Base-by-base conservation (phyloP, 805 yeast species). In the Candida hungchunana region DNA sequence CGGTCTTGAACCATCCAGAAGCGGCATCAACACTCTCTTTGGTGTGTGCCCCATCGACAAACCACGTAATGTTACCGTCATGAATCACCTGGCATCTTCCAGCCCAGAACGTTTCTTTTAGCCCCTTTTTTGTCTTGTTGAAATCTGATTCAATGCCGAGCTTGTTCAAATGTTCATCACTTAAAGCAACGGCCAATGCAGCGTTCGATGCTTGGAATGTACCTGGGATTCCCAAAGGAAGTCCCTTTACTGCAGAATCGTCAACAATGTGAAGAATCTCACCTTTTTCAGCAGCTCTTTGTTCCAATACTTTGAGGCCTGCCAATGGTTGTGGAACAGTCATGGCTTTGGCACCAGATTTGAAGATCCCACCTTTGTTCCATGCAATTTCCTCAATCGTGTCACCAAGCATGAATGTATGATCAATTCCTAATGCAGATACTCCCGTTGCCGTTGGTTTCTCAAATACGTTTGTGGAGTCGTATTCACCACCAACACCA, bases 401-500 rank as follows among this genome's bases (percentile, higher is more conserved):
- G 45, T 78, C 67, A 7, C 99, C 99, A 36, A 93, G 66, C 71
- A 87, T 78, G 36, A 76, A 66, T 0, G 55, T 50, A 59, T 93
- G 99, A 58, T 93, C 99, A 29, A 93, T 82, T 1, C 97, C 98
- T 42, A 93, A 62, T 6, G 90, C 73, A 3, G 93, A 66, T 13
- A 93, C 81, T 25, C 95, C 98, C 31, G 95, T 80, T 1, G 79
- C 89, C 0, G 84, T 73, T 14, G 98, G 97, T 28, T 68, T 63
- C 28, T 70, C 77, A 32, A 93, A 75, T 3, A 93, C 73, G 56
- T 93, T 93, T 10, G 99, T 93, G n/a, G 96, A 86, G 59, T 93
- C 99, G 53, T 78, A 87, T 55, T 85, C 94, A 6, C 99, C 99
- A 19, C 99, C 99, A 31, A 93, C 95, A 16, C 99, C 99, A 20